phyloP scores from a whole-genome alignment of 176 grass and related monocot species.

The Hordeum vulgare region MorexV3_pseudomolecules_assembly NC_058524.1:151976328-151976827 shows the following conservation, averaged over 20 bases:
- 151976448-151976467: slow-evolving; percentile 9
- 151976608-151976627: slow-evolving; percentile 22
- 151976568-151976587: slow-evolving; percentile 32
- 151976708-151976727: slow-evolving; percentile 28
- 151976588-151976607: slow-evolving; percentile 16
- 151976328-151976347: slow-evolving; percentile 19
- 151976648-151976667: slow-evolving; percentile 17
- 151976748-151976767: slow-evolving; percentile 31
- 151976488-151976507: slow-evolving; percentile 34
- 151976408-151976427: slow-evolving; percentile 33
- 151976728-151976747: slow-evolving; percentile 31
- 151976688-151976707: slow-evolving; percentile 18
- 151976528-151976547: slow-evolving; percentile 42
- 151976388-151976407: slow-evolving; percentile 22
- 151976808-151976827: slow-evolving; percentile 5
- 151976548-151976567: slow-evolving; percentile 24
- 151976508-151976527: slow-evolving; percentile 28
- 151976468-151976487: slow-evolving; percentile 39
- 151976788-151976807: slow-evolving; percentile 22
- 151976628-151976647: slow-evolving; percentile 25
- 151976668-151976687: slow-evolving; percentile 20
- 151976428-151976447: slow-evolving; percentile 19
- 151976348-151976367: slow-evolving; percentile 51
- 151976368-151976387: slow-evolving; percentile 15
- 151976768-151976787: slow-evolving; percentile 46